Conservation (phyloP, 2,329 filamentous ascomycete species). For the Xylariomycetidae sp. region DNA sequence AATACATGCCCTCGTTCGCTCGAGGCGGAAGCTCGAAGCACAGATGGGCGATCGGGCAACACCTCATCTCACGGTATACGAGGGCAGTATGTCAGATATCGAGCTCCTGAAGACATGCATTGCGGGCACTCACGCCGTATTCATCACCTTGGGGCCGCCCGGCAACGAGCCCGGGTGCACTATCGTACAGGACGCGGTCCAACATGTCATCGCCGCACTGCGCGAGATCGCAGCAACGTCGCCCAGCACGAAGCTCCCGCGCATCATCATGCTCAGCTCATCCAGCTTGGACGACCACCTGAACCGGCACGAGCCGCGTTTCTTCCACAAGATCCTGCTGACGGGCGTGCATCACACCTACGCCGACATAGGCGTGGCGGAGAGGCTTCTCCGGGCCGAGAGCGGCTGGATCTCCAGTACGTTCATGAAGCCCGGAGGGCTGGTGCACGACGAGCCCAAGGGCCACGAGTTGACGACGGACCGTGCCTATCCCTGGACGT, state of each 20-base stretch:
- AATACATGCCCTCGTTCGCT: constrained; percentile 41
- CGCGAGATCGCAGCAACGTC: constrained; percentile 17
- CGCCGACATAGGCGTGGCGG: constrained; percentile 30
- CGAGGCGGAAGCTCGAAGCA: constrained; percentile 32
- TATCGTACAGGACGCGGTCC: constrained; percentile 31
- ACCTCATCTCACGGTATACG: constrained; percentile 34
- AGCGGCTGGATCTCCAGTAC: constrained; percentile 32
- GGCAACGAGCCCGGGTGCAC: constrained; percentile 39
- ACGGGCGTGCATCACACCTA: constrained; percentile 32
- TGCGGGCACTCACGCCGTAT: constrained; percentile 30
- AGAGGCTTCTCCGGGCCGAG: constrained; percentile 32
- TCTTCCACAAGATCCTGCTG: constrained; percentile 25
- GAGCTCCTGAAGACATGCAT: constrained; percentile 33
- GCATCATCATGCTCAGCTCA: constrained; percentile 39
- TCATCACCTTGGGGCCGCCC: constrained; percentile 35
- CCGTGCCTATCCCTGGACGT: constrained; percentile 33
- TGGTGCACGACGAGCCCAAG: constrained; percentile 30
- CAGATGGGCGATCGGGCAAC: constrained; percentile 28
- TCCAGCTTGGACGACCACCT: constrained; percentile 36
- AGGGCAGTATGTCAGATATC: constrained; percentile 36
- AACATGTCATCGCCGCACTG: constrained; percentile 31
- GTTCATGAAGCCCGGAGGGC: constrained; percentile 38
- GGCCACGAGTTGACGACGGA: constrained; percentile 37
- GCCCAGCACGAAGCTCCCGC: constrained; percentile 22
- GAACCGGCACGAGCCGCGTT: constrained; percentile 21